Base-by-base conservation (phyloP, 345 rosid species). In the Hypericum perforatum region DNA sequence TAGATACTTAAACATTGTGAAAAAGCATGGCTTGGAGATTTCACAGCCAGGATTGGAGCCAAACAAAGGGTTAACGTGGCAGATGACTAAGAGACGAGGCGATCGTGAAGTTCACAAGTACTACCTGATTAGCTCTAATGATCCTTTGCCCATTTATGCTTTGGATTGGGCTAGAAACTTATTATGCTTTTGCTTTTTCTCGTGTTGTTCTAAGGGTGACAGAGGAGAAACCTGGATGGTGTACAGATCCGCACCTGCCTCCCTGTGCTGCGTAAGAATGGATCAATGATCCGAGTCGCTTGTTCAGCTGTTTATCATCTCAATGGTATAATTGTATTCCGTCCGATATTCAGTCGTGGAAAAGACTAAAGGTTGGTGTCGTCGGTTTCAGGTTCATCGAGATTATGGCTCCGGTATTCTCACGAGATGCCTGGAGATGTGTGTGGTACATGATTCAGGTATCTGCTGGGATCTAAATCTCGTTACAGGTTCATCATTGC, bases 391-490 rank as follows among this genome's bases (percentile, higher is more conserved):
- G 97, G 44, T 90, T 90, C 76, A 95, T 90, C 69, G 97, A 86
- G 75, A 90, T 90, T 56, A 90, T 86, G 97, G 97, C 97, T 12
- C 97, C 97, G 10, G 97, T 90, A 42, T 86, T 90, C 64, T 84
- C 95, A 49, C 76, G 67, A 44, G 86, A 86, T 65, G 95, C 94
- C 57, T 90, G 97, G 95, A 82, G 89, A 40, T 90, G 97, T 71
- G 95, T 86, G n/a, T 90, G 97, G 95, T 76, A 86, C 69, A 77
- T 90, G 95, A 80, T 90, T 76, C 97, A 90, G 91, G 97, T 86
- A 58, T 55, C 32, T 64, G 11, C 7, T 64, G 41, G 50, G 8
- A 46, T 14, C 5, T 13, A 46, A 13, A 12, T 13, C 16, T 46
- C 50, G 15, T 12, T 5, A 13, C 9, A 12, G 22, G 41, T 16